Percentiles rank a stretch among this genome's conserved stretches.
Evolutionary conservation across 1,284 basidiomycete genomes (phyloP).

Genomic region (Ustanciosporium gigantosporum): DNA sequence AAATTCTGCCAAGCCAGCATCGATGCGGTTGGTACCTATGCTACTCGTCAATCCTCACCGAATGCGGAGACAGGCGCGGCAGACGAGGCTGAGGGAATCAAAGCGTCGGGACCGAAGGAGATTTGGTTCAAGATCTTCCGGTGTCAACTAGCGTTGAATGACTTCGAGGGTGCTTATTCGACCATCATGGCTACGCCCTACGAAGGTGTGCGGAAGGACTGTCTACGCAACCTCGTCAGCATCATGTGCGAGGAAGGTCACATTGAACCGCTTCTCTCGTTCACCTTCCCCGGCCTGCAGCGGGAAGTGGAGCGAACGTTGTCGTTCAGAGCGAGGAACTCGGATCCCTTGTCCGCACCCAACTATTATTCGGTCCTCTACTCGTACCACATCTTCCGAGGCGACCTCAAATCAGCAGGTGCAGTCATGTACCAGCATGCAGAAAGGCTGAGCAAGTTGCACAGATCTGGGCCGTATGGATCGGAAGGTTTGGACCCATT

Average conservation of each 20-base stretch:
- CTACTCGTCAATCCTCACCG: slow-evolving; percentile 3
- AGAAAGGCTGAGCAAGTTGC: slow-evolving; percentile 70
- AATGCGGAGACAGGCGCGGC: neutral
- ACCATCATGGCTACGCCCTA: slow-evolving; percentile 46
- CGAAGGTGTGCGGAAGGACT: slow-evolving; percentile 84
- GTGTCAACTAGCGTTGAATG: slow-evolving; percentile 42
- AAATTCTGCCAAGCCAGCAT: slow-evolving; percentile 38
- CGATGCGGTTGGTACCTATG: slow-evolving; percentile 29
- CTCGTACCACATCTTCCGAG: slow-evolving; percentile 68
- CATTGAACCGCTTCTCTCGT: slow-evolving; percentile 75
- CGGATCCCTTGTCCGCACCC: slow-evolving; percentile 80
- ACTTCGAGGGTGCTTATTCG: slow-evolving; percentile 44
- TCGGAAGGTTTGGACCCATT: slow-evolving; percentile 16
- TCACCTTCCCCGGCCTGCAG: slow-evolving; percentile 83
- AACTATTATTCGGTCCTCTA: slow-evolving; percentile 93
- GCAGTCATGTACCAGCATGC: slow-evolving; percentile 90
- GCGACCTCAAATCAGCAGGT: slow-evolving; percentile 59
- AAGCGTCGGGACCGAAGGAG: slow-evolving; percentile 14
- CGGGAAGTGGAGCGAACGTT: slow-evolving; percentile 86
- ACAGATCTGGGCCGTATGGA: slow-evolving; percentile 3
- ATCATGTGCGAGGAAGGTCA: slow-evolving; percentile 90
- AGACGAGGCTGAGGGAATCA: slow-evolving; percentile 1
- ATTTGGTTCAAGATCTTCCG: slow-evolving; percentile 53
- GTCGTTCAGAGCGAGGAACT: slow-evolving; percentile 91
- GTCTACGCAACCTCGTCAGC: slow-evolving; percentile 90